Percentiles rank a stretch among this genome's conserved stretches.
Conservation (phyloP, 31 red algal species). For the Odonthalia washingtoniensis region DNA sequence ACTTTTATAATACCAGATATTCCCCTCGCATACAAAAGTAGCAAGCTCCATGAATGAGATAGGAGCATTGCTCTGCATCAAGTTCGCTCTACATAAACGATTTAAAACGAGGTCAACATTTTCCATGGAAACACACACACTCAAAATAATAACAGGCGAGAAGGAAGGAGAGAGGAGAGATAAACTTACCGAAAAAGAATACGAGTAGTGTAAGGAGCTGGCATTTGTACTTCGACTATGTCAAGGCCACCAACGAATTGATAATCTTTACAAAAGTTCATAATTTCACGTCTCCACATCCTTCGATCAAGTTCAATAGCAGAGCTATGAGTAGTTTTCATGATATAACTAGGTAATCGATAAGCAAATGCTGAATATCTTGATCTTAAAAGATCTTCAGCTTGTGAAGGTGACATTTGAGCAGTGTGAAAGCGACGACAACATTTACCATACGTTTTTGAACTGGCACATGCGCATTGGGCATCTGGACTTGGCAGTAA, state of each 20-base stretch:
- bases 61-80: conserved; percentile 56
- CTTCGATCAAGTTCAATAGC: conserved; percentile 77
- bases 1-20: conserved; percentile 90
- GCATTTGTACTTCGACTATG: conserved; percentile 81
- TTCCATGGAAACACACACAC: neutral
- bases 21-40: conserved; percentile 86
- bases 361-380: conserved; percentile 90
- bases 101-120: neutral
- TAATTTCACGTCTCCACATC: conserved; percentile 90
- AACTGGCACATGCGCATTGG: conserved; percentile 80
- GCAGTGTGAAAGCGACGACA: conserved; percentile 89
- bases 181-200: conserved; percentile 90
- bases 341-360: conserved; percentile 89
- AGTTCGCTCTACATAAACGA: conserved; percentile 51
- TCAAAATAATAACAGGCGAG: neutral
- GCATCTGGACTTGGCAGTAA: conserved; percentile 61
- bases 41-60: conserved; percentile 90
- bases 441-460: conserved; percentile 81
- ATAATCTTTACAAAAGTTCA: conserved; percentile 95
- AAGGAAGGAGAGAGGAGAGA: neutral
- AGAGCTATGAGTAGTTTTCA: conserved; percentile 92
- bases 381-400: conserved; percentile 87
- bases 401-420: conserved; percentile 59
- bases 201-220: conserved; percentile 81
- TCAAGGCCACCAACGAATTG: conserved; percentile 88